Evolutionary conservation across 2,329 filamentous ascomycete genomes (phyloP).

Genomic region (Stachybotrys echinatus): DNA sequence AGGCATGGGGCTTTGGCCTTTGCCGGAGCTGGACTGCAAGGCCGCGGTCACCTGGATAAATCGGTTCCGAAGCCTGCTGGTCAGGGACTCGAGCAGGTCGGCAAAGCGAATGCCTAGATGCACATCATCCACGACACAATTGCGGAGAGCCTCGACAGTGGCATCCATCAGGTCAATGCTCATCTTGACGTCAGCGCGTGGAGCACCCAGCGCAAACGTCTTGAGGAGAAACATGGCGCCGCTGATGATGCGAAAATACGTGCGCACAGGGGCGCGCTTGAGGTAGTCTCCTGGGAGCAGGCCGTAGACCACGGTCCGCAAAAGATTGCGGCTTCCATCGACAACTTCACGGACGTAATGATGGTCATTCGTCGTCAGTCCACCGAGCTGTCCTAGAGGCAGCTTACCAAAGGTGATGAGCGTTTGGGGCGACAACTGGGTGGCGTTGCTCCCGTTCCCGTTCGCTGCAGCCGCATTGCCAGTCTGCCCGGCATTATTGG

Average conservation of each 20-base stretch:
- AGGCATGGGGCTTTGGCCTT: conserved; percentile 34
- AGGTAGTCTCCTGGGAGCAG: conserved; percentile 70
- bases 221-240: conserved; percentile 82
- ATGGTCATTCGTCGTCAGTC: conserved; percentile 61
- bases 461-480: conserved; percentile 28
- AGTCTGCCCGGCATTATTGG: conserved; percentile 60
- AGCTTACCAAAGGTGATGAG: conserved; percentile 61
- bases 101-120: conserved; percentile 82
- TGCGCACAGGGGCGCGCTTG: conserved; percentile 76
- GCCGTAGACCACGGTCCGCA: conserved; percentile 71
- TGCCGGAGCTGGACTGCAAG: conserved; percentile 32
- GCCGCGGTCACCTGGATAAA: conserved; percentile 61
- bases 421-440: conserved; percentile 54
- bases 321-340: conserved; percentile 69
- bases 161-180: conserved; percentile 71
- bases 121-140: conserved; percentile 78
- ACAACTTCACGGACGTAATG: conserved; percentile 73
- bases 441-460: conserved; percentile 25
- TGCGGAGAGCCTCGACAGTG: conserved; percentile 68
- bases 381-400: conserved; percentile 58
- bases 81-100: conserved; percentile 74
- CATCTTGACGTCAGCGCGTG: conserved; percentile 70
- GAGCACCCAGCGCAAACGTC: conserved; percentile 76
- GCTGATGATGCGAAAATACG: conserved; percentile 81
- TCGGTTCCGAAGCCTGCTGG: conserved; percentile 65